Percentiles rank a stretch among this genome's conserved stretches.
phyloP scores from a whole-genome alignment of 2,329 filamentous ascomycete species.

The Pseudonectria buxi region DNA sequence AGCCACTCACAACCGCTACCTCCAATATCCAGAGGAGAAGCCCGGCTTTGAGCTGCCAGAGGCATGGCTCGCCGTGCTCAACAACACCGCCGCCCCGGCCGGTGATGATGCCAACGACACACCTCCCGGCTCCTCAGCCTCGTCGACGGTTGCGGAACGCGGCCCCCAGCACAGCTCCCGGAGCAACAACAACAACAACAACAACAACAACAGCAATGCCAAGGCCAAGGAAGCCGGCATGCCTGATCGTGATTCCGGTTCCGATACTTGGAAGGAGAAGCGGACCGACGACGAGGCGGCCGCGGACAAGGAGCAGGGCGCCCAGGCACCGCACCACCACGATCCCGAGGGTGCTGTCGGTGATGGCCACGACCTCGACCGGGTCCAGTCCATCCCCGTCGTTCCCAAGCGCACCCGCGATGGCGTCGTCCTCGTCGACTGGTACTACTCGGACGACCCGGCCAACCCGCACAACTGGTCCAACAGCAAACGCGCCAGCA shows the following conservation, averaged over 20 bases:
- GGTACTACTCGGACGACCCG: conserved; percentile 48
- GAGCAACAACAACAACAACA: neutral
- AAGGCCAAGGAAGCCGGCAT: conserved; percentile 5
- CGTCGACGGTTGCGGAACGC: conserved; percentile 17
- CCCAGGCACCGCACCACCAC: conserved; percentile 29
- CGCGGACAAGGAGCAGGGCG: conserved; percentile 10
- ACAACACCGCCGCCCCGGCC: conserved; percentile 21
- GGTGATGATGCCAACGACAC: conserved; percentile 9
- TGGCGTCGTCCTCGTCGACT: conserved; percentile 46
- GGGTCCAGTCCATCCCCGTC: conserved; percentile 41
- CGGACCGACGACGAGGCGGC: conserved; percentile 1
- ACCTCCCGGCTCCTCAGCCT: conserved; percentile 15
- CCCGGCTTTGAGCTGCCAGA: conserved; percentile 46
- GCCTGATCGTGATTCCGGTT: conserved; percentile 5
- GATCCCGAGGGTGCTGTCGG: conserved; percentile 19
- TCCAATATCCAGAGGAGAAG: conserved; percentile 55
- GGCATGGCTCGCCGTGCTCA: conserved; percentile 29
- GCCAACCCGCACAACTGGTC: conserved; percentile 53
- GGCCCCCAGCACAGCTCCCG: conserved; percentile 1
- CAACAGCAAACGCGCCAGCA: conserved; percentile 32
- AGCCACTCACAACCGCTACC: conserved; percentile 42
- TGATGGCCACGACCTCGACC: conserved; percentile 30
- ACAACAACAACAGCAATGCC: conserved; percentile 4
- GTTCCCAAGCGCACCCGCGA: conserved; percentile 42
- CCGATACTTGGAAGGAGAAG: conserved; percentile 5